A percentile compares a stretch with the other conserved stretches of the same genome.
Evolutionary conservation across 1,284 basidiomycete genomes (phyloP).

Genomic region (Tylopilus sp.): DNA sequence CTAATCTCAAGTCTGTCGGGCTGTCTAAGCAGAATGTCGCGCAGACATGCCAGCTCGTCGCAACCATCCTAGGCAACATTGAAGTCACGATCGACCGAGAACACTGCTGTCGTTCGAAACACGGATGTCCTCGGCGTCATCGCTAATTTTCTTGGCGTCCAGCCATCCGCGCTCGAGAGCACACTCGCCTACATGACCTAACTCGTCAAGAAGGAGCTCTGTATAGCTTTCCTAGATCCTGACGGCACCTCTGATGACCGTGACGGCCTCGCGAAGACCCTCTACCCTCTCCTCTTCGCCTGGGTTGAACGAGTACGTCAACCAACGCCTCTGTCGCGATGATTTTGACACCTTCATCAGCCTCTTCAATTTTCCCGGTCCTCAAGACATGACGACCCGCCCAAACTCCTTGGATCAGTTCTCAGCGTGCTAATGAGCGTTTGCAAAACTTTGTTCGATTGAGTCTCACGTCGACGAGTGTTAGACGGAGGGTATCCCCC

Average conservation of each 20-base stretch:
- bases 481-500: conserved; percentile 82
- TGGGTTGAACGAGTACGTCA: conserved; percentile 98
- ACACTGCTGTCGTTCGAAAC: conserved; percentile 85
- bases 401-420: conserved; percentile 95
- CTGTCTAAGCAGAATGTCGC: conserved; percentile 92
- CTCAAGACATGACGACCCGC: conserved; percentile 79
- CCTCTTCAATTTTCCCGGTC: conserved; percentile 94
- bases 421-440: conserved; percentile 89
- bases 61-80: conserved; percentile 93
- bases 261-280: conserved; percentile 89
- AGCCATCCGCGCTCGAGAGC: conserved; percentile 71
- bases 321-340: conserved; percentile 88
- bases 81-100: conserved; percentile 85
- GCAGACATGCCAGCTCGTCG: conserved; percentile 90
- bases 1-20: conserved; percentile 87
- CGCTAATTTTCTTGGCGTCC: conserved; percentile 88
- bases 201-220: conserved; percentile 90
- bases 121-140: conserved; percentile 76
- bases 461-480: conserved; percentile 82
- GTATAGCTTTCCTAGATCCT: conserved; percentile 92
- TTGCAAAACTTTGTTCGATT: conserved; percentile 83
- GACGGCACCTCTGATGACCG: conserved; percentile 91
- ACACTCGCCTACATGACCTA: conserved; percentile 90
- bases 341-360: conserved; percentile 91
- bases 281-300: conserved; percentile 93